These are phyloP conservation scores for Bathelium albidoporum DNA, from an alignment of 495 filamentous ascomycete species.

Conservation along the genomic window DNA sequence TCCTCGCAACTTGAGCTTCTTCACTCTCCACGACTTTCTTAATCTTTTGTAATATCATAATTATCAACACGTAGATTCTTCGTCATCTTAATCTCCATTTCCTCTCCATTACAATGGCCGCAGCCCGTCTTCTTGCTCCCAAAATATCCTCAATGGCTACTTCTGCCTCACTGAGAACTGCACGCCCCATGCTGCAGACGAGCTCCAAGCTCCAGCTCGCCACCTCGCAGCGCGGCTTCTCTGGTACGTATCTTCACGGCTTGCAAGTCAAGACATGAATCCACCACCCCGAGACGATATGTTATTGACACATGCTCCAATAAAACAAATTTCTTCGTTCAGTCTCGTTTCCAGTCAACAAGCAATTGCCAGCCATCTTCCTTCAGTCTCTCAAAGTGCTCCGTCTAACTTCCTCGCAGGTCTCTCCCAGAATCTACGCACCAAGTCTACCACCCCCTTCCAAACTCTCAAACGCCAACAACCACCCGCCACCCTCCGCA, in stretches of 20 bases:
- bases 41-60: background rate
- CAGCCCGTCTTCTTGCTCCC: constrained; percentile 17
- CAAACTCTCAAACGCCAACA: constrained; percentile 18
- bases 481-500: constrained; percentile 14
- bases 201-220: constrained; percentile 4
- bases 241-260: background rate
- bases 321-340: no score
- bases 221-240: background rate
- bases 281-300: no score
- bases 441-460: constrained; percentile 13
- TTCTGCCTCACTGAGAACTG: constrained; percentile 18
- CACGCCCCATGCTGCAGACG: constrained; percentile 20
- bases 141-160: constrained; percentile 22
- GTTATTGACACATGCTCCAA: no score
- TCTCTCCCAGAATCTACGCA: background rate
- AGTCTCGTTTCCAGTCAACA: no score
- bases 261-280: background rate
- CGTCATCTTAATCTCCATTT: background rate
- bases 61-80: background rate
- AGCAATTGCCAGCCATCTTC: no score
- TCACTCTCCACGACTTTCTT: constrained; percentile 10
- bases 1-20: constrained; percentile 2
- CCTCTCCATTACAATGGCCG: constrained; percentile 17
- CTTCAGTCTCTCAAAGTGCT: no score
- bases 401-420: background rate